Evolutionary conservation across 1,284 basidiomycete species (phyloP), one percentile per base, ranked within the genome.

Genomic region (Austroboletus sp.): DNA sequence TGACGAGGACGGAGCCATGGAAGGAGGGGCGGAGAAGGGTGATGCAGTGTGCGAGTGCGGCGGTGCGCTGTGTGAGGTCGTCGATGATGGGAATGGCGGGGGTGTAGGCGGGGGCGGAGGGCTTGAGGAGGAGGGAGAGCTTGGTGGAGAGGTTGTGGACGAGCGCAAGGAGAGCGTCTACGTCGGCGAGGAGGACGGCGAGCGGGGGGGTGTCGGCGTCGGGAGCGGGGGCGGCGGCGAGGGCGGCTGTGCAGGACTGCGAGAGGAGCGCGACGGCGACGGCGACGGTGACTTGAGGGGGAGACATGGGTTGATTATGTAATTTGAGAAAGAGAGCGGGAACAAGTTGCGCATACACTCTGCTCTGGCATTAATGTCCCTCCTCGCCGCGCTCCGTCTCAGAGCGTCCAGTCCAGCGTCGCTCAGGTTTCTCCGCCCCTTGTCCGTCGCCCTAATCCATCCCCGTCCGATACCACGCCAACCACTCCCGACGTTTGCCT

Each of bases 141-240:
- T 83, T 88, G 9, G 82, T 87, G 1, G 75, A 68, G 17, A 74
- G 66, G 8, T 70, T 67, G 61, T 84, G 73, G n/a, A 86, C 58
- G 46, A 86, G 69, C 3, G 78, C 70, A 27, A 86, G 69, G 25
- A 87, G 67, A 1, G 79, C 75, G 15, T 78, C 51, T 17, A 81
- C 67, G 57, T 89, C 85, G 38, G 71, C 70, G 52, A 70, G 74
- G 30, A 84, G 56, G 44, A 72, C 60, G 12, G 44, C 71, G 62
- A 50, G 71, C 21, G 44, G 70, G 56, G 21, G 25, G 2, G 17
- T 6, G 31, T 46, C 42, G 23, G 51, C 42, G 40, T 13, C 25
- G 45, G 42, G 16, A n/a, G 58, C 51, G 13, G 51, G 41, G 42
- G 60, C 45, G 41, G 53, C 41, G 57, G 70, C 51, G 42, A 75